Percentiles rank a stretch among this genome's conserved stretches.
Conservation (phyloP, 352 stramenopile genomes). For the Phytophthora pinifolia region DNA sequence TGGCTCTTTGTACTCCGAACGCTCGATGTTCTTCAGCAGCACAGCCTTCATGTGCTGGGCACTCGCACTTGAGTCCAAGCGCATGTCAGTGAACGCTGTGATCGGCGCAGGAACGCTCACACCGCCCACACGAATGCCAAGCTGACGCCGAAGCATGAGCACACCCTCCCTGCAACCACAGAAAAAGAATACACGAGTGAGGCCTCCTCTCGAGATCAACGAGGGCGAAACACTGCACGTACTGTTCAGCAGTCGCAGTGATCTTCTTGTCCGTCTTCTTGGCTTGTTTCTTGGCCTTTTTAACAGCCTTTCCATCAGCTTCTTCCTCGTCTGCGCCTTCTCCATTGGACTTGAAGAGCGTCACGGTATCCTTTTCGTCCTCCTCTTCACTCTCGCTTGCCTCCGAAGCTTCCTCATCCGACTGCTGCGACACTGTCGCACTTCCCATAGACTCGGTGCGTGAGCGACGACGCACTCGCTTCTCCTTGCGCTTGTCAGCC, state of each 20-base stretch:
- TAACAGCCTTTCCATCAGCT: conserved; percentile 6
- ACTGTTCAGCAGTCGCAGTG: conserved; percentile 24
- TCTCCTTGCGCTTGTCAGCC: conserved; percentile 42
- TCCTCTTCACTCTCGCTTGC: conserved; percentile 34
- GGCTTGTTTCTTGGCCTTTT: conserved; percentile 25
- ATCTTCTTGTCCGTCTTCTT: conserved; percentile 36
- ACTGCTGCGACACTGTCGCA: conserved; percentile 14
- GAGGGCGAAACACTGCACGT: conserved; percentile 4
- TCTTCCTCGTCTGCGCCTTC: conserved; percentile 15
- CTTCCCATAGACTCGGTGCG: conserved; percentile 42
- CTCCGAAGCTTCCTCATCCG: conserved; percentile 12
- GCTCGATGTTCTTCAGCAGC: conserved; percentile 82
- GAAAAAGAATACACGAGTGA: conserved; percentile 9
- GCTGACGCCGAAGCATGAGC: conserved; percentile 67
- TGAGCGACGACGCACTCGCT: conserved; percentile 42
- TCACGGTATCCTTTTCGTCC: conserved; percentile 38
- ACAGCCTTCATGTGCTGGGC: conserved; percentile 65
- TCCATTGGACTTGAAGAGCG: conserved; percentile 50
- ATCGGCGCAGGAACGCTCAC: conserved; percentile 70
- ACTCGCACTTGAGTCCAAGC: conserved; percentile 38
- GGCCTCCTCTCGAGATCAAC: too few relatives aligned
- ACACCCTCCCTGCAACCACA: conserved; percentile 47
- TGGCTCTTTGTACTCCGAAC: conserved; percentile 96
- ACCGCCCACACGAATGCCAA: conserved; percentile 79
- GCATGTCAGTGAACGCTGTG: conserved; percentile 74